A percentile compares a stretch with the other conserved stretches of the same genome.
These are phyloP conservation scores for Globisporangium cylindrosporum DNA, from an alignment of 352 stramenopile genomes.

Conservation along the genomic window DNA sequence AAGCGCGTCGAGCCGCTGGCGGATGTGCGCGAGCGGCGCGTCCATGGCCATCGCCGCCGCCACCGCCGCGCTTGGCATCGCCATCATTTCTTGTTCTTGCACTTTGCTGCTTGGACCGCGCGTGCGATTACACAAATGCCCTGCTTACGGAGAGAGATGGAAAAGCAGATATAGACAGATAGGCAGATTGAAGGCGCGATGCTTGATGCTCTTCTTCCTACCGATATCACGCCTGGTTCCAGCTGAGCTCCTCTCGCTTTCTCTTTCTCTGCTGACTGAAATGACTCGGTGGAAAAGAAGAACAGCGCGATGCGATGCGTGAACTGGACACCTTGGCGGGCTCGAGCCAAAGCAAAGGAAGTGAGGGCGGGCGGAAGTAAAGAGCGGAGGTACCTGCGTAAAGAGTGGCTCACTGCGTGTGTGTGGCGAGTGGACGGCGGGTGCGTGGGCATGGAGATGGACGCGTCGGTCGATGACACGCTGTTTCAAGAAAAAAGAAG, in stretches of 20 bases:
- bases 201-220: too few relatives aligned
- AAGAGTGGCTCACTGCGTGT: constrained; percentile 1
- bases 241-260: not conserved
- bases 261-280: not conserved
- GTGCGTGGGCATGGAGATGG: not conserved
- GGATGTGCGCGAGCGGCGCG: constrained; percentile 42
- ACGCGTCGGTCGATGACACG: not conserved
- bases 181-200: not conserved
- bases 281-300: not conserved
- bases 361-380: not conserved
- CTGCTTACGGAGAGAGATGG: not conserved
- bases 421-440: not conserved
- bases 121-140: not conserved
- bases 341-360: not conserved
- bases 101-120: not conserved
- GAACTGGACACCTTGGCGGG: constrained; percentile 4
- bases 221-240: not conserved
- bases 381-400: constrained; percentile 2
- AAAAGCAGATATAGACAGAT: not conserved
- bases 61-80: not conserved
- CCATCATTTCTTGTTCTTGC: not conserved
- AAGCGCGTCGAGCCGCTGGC: constrained; percentile 51
- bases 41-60: constrained; percentile 26
- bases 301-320: not conserved
- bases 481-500: constrained; percentile 6